These are phyloP conservation scores for Nematocida major DNA, from an alignment of 371 early-diverging fungal species.

Conservation along the genomic window DNA sequence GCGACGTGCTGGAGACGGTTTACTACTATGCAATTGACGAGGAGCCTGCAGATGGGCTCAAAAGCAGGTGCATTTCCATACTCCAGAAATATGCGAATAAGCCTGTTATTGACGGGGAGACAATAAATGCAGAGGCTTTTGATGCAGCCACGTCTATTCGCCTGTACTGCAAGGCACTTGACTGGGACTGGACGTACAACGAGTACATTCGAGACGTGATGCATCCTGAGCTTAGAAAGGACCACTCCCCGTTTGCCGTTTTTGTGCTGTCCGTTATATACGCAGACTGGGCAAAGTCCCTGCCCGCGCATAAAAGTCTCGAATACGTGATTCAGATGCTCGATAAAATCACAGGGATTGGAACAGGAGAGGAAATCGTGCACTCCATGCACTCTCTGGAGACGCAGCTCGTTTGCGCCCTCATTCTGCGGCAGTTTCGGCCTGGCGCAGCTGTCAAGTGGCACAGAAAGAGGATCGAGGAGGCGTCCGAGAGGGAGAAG, in stretches of 20 bases:
- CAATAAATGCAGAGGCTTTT: background rate
- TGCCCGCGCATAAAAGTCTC: conserved; percentile 55
- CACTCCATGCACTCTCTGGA: conserved; percentile 28
- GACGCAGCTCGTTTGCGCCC: conserved; percentile 39
- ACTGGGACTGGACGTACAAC: conserved; percentile 65
- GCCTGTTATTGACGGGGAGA: background rate
- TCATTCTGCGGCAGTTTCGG: conserved; percentile 57
- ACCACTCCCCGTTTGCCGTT: conserved; percentile 27
- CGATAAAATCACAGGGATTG: conserved; percentile 41
- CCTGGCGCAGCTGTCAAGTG: conserved; percentile 50
- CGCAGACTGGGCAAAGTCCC: conserved; percentile 46
- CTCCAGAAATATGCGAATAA: background rate
- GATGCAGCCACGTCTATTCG: conserved; percentile 53
- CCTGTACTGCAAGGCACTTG: conserved; percentile 57
- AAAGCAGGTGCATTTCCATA: background rate
- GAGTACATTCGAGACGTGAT: conserved; percentile 54
- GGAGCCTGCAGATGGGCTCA: background rate
- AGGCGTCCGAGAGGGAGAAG: conserved; percentile 3
- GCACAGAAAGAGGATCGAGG: conserved; percentile 47
- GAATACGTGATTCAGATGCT: conserved; percentile 47
- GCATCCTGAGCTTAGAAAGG: conserved; percentile 35
- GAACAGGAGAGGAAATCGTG: conserved; percentile 35
- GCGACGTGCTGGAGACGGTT: background rate
- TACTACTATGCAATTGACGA: conserved; percentile 9
- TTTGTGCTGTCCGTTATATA: conserved; percentile 48